Evolutionary conservation across 2,329 filamentous ascomycete species (phyloP).

Genomic region (Aspergillus caelatus): DNA sequence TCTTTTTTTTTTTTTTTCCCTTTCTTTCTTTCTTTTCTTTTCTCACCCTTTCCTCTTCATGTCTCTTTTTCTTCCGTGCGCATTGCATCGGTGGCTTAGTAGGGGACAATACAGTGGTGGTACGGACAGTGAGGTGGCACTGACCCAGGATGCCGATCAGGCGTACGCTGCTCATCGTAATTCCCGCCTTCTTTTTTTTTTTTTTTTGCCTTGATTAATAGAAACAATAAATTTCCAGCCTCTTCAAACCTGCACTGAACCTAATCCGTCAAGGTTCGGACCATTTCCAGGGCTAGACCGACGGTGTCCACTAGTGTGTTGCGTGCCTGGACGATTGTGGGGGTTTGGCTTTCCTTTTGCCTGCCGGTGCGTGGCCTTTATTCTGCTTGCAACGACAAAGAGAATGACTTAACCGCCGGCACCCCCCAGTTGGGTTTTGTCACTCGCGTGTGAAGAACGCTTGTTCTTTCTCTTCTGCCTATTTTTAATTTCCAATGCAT

Average conservation of each 20-base stretch:
- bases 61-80: background rate
- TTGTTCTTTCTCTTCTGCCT: background rate
- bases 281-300: constrained; percentile 28
- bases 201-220: background rate
- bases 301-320: constrained; percentile 24
- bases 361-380: constrained; percentile 23
- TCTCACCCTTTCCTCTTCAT: no score
- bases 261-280: constrained; percentile 25
- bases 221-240: background rate
- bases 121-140: background rate
- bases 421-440: no score
- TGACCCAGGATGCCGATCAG: constrained; percentile 4
- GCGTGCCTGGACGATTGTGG: constrained; percentile 23
- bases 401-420: background rate
- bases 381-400: background rate
- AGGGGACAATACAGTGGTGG: background rate
- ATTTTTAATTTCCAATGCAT: background rate
- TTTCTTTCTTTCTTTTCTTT: no score
- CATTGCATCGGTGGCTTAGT: background rate
- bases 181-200: constrained; percentile 5
- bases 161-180: constrained; percentile 22
- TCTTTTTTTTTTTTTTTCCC: background rate
- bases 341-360: background rate
- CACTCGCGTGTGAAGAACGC: no score
- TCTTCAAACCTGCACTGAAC: background rate